Conservation (phyloP, 202 grass and related monocot species). For the Brachypodium distachyon region DNA sequence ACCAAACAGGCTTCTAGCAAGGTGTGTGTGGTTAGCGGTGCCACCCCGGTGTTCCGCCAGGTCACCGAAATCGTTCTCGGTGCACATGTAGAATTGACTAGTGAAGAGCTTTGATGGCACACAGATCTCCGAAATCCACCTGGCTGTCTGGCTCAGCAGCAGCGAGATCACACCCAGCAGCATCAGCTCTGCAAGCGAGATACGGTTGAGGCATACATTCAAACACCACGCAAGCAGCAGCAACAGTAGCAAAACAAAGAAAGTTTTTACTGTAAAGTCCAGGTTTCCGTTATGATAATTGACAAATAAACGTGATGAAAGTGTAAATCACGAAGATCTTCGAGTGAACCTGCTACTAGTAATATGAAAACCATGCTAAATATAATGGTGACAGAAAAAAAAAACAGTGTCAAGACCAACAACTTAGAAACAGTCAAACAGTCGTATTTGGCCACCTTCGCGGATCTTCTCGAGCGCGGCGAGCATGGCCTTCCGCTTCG, state of each 20-base stretch:
- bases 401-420: not conserved
- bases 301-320: not conserved
- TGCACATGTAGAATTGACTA: slow-evolving; percentile 74
- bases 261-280: not conserved
- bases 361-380: not conserved
- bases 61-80: slow-evolving; percentile 46
- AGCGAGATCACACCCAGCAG: slow-evolving; percentile 87
- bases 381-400: not conserved
- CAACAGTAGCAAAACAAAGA: not conserved
- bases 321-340: not conserved
- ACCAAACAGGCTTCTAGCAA: slow-evolving; percentile 25
- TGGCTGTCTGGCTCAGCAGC: slow-evolving; percentile 84
- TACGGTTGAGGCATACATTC: slow-evolving; percentile 18
- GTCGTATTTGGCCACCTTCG: slow-evolving; percentile 45
- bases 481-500: slow-evolving; percentile 96
- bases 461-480: slow-evolving; percentile 91
- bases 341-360: not conserved
- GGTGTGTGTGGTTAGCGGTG: slow-evolving; percentile 29
- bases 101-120: slow-evolving; percentile 62
- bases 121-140: slow-evolving; percentile 85
- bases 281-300: not conserved
- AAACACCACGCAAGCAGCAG: not conserved
- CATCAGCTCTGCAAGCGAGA: slow-evolving; percentile 60
- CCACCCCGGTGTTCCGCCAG: not conserved
- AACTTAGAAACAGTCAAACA: not conserved